A percentile compares a stretch with the other conserved stretches of the same genome.
Evolutionary conservation across 305 asterid species (phyloP).

Genomic region (Rubia peregrina): DNA sequence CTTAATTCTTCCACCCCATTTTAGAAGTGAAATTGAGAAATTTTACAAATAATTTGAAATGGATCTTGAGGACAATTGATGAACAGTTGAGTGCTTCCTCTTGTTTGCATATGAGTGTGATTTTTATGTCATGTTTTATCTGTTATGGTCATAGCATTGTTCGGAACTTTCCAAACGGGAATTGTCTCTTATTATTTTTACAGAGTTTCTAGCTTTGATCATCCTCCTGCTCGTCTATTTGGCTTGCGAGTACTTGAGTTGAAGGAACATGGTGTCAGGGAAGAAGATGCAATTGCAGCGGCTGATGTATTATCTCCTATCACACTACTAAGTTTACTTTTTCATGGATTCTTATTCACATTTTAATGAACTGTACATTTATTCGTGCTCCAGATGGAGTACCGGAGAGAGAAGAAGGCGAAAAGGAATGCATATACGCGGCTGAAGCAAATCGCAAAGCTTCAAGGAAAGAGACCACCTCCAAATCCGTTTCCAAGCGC

Average conservation of each 20-base stretch:
- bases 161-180: not conserved
- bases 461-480: conserved; percentile 65
- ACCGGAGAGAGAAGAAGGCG: conserved; percentile 49
- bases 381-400: conserved; percentile 54
- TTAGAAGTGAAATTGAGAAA: not conserved
- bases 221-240: conserved; percentile 74
- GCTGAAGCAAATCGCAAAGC: conserved; percentile 58
- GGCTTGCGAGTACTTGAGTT: conserved; percentile 82
- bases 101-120: not conserved
- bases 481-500: conserved; percentile 63
- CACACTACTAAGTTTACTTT: conserved; percentile 1
- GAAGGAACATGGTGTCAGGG: conserved; percentile 64
- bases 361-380: not conserved
- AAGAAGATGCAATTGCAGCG: conserved; percentile 57
- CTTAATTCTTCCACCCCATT: not conserved
- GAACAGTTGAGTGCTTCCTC: not conserved
- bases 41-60: not conserved
- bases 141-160: not conserved
- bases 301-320: conserved; percentile 58
- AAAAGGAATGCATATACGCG: conserved; percentile 58
- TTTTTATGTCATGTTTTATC: not conserved
- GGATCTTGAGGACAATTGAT: not conserved
- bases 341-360: not conserved
- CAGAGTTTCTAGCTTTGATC: conserved; percentile 61
- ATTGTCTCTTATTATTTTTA: not conserved